Base-by-base conservation (phyloP, 352 stramenopile species). In the Globisporangium cederbergense region DNA sequence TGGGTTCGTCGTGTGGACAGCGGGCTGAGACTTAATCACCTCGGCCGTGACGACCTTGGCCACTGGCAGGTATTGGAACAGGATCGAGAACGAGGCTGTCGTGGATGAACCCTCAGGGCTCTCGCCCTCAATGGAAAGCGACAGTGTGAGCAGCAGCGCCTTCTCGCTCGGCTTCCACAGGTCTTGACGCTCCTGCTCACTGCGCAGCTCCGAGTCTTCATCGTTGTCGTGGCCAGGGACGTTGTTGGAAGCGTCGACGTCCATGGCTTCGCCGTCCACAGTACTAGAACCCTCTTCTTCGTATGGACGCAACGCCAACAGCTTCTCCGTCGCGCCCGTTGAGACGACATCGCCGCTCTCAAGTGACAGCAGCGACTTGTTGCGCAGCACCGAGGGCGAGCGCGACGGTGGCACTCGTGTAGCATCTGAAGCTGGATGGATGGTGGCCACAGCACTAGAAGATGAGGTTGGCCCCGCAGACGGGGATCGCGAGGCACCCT, bases 51-150 rank as follows among this genome's bases (percentile, higher is more conserved):
- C 81, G 5, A 91, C 55, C 52, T 81, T 79, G 3, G 78, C 72
- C 2, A 71, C 53, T 0, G 77, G 74, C 49, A 89, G 78, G 58
- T 89, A 90, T 60, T 89, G 75, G 60, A 93, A 91, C 52, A 87
- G 46, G 3, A 93, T 25, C 6, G 71, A 68, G 62, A 90, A 89
- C 5, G 76, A 71, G 4, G 59, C 62, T n/a, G 52, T 73, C 9
- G 70, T 72, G 5, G 64, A 40, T 2, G 50, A 57, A 22, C 66
- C 74, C n/a, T 62, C 42, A 6, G 56, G 55, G n/a, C 52, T 68
- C 63, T 81, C 76, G 40, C 77, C 70, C 6, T 73, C 64, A 20
- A 92, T 57, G 2, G 74, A 66, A 9, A 90, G 65, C 38, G 74
- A 79, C 40, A 90, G 46, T 20, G 72, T 71, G 5, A 82, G 66